These are phyloP conservation scores for Cicer pinnatifidum DNA, from an alignment of 306 rosid species.

Conservation along the genomic window DNA sequence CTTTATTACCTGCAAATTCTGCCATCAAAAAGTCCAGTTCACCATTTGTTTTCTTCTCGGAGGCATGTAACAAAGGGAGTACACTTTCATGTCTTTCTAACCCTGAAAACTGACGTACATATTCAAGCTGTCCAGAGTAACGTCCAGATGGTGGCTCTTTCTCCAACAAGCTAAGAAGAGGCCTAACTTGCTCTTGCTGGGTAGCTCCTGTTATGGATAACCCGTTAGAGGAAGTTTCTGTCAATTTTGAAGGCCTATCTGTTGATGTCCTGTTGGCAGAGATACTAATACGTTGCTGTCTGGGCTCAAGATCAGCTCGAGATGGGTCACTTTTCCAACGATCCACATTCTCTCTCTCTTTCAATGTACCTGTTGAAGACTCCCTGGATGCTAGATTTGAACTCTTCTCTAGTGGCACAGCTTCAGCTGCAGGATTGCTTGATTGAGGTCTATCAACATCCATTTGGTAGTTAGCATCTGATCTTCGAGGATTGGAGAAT, in stretches of 20 bases:
- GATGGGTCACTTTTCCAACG: constrained; percentile 73
- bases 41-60: constrained; percentile 90
- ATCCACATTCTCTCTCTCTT: constrained; percentile 69
- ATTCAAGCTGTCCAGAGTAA: constrained; percentile 95
- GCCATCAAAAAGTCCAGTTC: constrained; percentile 97
- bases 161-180: constrained; percentile 96
- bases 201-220: constrained; percentile 53
- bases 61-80: constrained; percentile 86
- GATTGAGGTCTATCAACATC: constrained; percentile 77
- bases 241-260: constrained; percentile 69
- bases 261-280: constrained; percentile 70
- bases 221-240: constrained; percentile 76
- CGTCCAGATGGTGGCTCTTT: constrained; percentile 97
- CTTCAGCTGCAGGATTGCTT: constrained; percentile 62
- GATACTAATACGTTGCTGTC: constrained; percentile 67
- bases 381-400: constrained; percentile 60
- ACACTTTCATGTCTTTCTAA: constrained; percentile 97
- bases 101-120: constrained; percentile 84
- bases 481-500: constrained; percentile 77
- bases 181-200: constrained; percentile 91
- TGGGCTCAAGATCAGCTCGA: constrained; percentile 64
- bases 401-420: constrained; percentile 58
- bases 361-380: constrained; percentile 51
- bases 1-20: constrained; percentile 84
- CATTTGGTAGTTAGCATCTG: constrained; percentile 63